Percentiles rank a stretch among this genome's conserved stretches.
Conservation (phyloP, 345 rosid species). For the Arabidopsis thaliana region DNA sequence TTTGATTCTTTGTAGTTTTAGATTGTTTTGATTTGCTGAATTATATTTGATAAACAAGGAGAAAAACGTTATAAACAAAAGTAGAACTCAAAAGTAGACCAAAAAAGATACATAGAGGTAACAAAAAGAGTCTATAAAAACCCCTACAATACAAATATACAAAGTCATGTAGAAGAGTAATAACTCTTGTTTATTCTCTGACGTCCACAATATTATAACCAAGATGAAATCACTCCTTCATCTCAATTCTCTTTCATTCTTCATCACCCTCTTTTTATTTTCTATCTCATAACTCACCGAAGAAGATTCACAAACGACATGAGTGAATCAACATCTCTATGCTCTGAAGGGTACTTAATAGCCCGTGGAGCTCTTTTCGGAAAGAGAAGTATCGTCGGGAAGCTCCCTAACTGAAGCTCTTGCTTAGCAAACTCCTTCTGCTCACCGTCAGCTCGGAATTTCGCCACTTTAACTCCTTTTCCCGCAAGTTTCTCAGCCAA, state of each 20-base stretch:
- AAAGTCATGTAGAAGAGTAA: too few species aligned
- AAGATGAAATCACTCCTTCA: too few species aligned
- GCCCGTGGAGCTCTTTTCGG: conserved; percentile 73
- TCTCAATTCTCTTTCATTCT: not conserved
- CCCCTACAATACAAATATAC: too few species aligned
- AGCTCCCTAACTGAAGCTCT: conserved; percentile 82
- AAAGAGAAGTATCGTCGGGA: conserved; percentile 85
- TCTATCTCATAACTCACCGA: conserved; percentile 42
- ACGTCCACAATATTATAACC: too few species aligned
- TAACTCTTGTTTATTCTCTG: too few species aligned
- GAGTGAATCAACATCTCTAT: conserved; percentile 90
- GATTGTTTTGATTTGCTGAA: not conserved
- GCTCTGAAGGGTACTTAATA: conserved; percentile 84
- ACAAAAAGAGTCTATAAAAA: too few species aligned
- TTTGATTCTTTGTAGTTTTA: not conserved
- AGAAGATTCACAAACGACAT: conserved; percentile 82
- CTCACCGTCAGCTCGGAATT: conserved; percentile 84
- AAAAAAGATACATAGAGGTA: too few species aligned
- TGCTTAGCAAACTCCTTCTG: conserved; percentile 81
- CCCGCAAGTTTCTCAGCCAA: conserved; percentile 78
- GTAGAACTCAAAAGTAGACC: too few species aligned
- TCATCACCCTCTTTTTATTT: not conserved
- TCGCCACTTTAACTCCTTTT: conserved; percentile 85
- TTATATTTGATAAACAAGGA: too few species aligned
- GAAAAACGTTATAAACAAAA: too few species aligned